Conservation (phyloP, 1,139 yeast species). For the Lodderomyces oxycetoniae region DNA sequence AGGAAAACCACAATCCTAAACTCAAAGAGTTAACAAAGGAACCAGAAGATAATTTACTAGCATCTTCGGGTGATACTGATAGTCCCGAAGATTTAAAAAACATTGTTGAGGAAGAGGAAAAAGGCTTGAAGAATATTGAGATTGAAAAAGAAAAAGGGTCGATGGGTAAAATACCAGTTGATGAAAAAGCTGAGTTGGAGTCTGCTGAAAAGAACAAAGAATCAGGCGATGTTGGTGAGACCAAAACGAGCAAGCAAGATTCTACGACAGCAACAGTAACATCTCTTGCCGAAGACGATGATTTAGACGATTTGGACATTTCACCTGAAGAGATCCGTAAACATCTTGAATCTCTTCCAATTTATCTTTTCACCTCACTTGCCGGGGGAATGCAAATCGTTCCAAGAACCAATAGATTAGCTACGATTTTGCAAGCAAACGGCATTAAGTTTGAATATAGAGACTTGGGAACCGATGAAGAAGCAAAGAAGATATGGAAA, state of each 20-base stretch:
- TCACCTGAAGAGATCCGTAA: conserved; percentile 45
- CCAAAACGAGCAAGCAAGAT: conserved; percentile 10
- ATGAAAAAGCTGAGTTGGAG: conserved; percentile 11
- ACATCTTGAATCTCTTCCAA: conserved; percentile 51
- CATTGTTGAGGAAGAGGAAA: conserved; percentile 6
- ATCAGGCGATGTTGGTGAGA: neutral
- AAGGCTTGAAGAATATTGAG: conserved; percentile 5
- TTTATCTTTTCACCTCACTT: conserved; percentile 76
- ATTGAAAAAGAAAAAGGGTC: conserved; percentile 9
- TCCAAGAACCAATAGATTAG: conserved; percentile 73
- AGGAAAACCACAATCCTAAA: neutral
- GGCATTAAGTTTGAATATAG: conserved; percentile 62
- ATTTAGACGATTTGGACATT: conserved; percentile 31
- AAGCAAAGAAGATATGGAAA: conserved; percentile 83
- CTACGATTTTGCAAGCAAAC: conserved; percentile 73
- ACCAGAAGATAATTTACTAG: conserved; percentile 1
- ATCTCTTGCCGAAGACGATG: conserved; percentile 13
- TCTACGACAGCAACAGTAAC: conserved; percentile 2
- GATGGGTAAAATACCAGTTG: conserved; percentile 6
- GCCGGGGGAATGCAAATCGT: conserved; percentile 88
- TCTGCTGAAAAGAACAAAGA: conserved; percentile 6
- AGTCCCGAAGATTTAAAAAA: conserved; percentile 7
- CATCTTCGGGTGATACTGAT: conserved; percentile 4
- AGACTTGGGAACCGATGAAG: conserved; percentile 85
- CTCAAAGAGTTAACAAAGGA: neutral